Conservation (phyloP, 163 green algal genomes). For the Chlorella variabilis region DNA sequence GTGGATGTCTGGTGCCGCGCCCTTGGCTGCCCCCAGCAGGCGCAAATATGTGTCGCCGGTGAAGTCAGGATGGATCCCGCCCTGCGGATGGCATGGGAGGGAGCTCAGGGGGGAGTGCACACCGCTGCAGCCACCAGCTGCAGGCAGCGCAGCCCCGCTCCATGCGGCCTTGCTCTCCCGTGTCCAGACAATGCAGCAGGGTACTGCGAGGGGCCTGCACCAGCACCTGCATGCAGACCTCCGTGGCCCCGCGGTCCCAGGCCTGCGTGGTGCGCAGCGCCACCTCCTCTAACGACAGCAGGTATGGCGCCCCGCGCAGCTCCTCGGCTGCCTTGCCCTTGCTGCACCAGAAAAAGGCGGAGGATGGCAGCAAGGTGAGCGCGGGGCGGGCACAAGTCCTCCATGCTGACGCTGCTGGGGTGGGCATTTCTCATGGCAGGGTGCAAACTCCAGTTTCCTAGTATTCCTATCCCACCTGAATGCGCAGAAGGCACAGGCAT, state of each 20-base stretch:
- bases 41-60: conserved; percentile 81
- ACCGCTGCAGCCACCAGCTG: neutral
- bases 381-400: no score
- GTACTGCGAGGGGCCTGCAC: no score
- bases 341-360: conserved; percentile 10
- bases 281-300: conserved; percentile 80
- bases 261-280: conserved; percentile 73
- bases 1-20: conserved; percentile 78
- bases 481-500: conserved; percentile 46
- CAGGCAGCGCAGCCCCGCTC: neutral
- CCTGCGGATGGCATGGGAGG: conserved; percentile 59
- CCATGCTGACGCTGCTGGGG: no score
- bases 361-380: neutral
- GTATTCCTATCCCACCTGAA: conserved; percentile 46
- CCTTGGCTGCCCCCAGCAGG: conserved; percentile 67
- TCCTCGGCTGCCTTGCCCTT: conserved; percentile 61
- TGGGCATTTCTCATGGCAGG: no score
- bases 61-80: conserved; percentile 92
- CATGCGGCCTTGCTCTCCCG: no score
- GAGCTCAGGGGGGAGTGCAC: neutral
- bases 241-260: conserved; percentile 82
- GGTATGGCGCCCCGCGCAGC: conserved; percentile 79
- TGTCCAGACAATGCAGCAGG: no score
- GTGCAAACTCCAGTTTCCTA: no score
- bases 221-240: conserved; percentile 77